A percentile compares a stretch with the other conserved stretches of the same genome.
Conservation (phyloP, 2,329 filamentous ascomycete genomes). For the Amauroascus niger region DNA sequence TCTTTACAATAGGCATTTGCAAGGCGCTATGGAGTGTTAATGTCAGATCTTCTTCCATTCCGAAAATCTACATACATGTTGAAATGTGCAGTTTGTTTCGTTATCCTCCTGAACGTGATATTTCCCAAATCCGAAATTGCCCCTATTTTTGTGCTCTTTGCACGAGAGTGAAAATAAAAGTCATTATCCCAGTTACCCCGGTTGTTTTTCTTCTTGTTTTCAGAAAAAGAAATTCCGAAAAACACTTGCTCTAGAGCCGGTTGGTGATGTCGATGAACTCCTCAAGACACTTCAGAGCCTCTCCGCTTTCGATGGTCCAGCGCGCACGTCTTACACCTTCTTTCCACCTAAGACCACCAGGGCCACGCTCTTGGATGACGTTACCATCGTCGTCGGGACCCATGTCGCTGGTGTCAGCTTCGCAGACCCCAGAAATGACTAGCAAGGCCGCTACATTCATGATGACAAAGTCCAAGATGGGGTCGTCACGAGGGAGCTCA, state of each 20-base stretch:
- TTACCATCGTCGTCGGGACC: conserved; percentile 68
- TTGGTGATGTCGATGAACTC: conserved; percentile 79
- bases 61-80: conserved; percentile 4
- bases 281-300: conserved; percentile 73
- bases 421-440: conserved; percentile 76
- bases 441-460: conserved; percentile 87
- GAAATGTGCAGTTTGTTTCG: not conserved
- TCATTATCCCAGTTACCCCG: not conserved
- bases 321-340: conserved; percentile 79
- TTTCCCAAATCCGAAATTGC: not conserved
- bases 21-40: conserved; percentile 16
- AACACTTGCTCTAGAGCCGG: conserved; percentile 22
- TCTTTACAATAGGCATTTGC: conserved; percentile 12
- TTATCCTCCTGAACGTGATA: not conserved
- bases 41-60: conserved; percentile 1
- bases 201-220: not conserved
- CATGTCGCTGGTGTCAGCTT: conserved; percentile 70
- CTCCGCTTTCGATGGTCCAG: conserved; percentile 79
- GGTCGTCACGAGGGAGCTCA: conserved; percentile 63
- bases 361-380: conserved; percentile 72
- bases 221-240: not conserved
- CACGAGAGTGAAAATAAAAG: not conserved
- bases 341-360: conserved; percentile 84
- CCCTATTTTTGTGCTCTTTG: not conserved
- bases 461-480: conserved; percentile 85